A percentile compares a stretch with the other conserved stretches of the same genome.
Evolutionary conservation across 768 basidiomycete genomes (phyloP).

Genomic region (Mrakia frigida): DNA sequence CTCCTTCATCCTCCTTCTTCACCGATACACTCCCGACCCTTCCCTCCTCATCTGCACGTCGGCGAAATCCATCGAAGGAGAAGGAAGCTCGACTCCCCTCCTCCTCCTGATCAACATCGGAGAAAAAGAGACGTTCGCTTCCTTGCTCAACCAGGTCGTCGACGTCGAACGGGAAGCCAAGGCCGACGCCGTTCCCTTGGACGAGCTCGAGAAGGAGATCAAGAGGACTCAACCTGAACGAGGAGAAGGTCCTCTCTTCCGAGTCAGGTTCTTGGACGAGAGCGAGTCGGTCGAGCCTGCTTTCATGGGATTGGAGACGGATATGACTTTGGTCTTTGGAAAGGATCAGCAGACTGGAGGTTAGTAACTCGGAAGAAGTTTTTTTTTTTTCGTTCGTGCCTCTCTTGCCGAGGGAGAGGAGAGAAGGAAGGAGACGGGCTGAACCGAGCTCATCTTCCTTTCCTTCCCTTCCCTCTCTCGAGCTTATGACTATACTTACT

Average conservation of each 20-base stretch:
- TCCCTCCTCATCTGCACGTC: constrained; percentile 65
- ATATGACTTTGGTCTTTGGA: constrained; percentile 26
- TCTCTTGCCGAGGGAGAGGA: neutral
- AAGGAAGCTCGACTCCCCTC: constrained; percentile 59
- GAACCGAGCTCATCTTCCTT: neutral
- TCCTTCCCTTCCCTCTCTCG: constrained; percentile 46
- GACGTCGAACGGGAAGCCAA: constrained; percentile 77
- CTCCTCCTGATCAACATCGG: constrained; percentile 77
- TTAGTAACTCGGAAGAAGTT: neutral
- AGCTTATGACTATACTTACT: neutral
- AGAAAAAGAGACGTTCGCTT: constrained; percentile 81
- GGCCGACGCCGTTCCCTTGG: constrained; percentile 72
- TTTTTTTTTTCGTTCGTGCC: neutral
- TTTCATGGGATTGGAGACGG: constrained; percentile 47
- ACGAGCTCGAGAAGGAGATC: constrained; percentile 52
- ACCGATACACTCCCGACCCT: constrained; percentile 92
- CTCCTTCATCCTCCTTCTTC: constrained; percentile 84
- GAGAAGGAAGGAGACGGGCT: neutral
- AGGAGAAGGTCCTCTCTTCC: constrained; percentile 31
- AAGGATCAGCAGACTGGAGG: constrained; percentile 11
- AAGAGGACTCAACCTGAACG: constrained; percentile 29
- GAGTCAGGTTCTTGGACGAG: constrained; percentile 31
- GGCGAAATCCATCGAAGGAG: neutral
- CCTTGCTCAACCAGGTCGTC: constrained; percentile 77
- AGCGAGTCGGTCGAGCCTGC: constrained; percentile 36